phyloP scores from a whole-genome alignment of 192 early-diverging fungal species.

The Borealophlyctis nickersoniae region DNA sequence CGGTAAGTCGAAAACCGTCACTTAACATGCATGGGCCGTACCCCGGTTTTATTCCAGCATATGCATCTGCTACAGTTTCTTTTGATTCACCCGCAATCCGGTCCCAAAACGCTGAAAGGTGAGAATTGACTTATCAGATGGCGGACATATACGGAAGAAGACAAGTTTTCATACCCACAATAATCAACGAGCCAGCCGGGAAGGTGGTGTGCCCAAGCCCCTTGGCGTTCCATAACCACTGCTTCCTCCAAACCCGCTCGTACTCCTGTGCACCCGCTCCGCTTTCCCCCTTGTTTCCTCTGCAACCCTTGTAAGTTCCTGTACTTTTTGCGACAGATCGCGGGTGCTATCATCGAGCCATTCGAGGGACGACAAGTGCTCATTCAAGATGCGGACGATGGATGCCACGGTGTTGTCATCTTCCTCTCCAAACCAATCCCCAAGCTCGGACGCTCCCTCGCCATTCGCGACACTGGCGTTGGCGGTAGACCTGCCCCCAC shows the following conservation, averaged over 20 bases:
- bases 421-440: slow-evolving; percentile 1
- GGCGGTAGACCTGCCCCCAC: slow-evolving; percentile 15
- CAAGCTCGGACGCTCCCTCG: slow-evolving; percentile 25
- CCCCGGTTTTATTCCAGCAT: too few relatives aligned
- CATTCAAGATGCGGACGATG: slow-evolving; percentile 87
- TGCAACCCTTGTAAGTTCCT: slow-evolving; percentile 42
- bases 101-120: too few relatives aligned
- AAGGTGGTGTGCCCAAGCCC: too few relatives aligned
- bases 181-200: too few relatives aligned
- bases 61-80: too few relatives aligned
- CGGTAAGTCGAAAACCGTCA: too few relatives aligned
- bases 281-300: slow-evolving; percentile 29
- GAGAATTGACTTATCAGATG: too few relatives aligned
- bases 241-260: not conserved
- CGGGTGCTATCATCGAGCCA: slow-evolving; percentile 81
- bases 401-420: slow-evolving; percentile 59
- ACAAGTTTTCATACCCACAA: too few relatives aligned
- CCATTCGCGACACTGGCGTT: slow-evolving; percentile 11
- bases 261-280: slow-evolving; percentile 34
- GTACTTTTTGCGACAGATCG: slow-evolving; percentile 55
- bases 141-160: too few relatives aligned
- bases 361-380: slow-evolving; percentile 85
- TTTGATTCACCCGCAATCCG: too few relatives aligned
- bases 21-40: too few relatives aligned
- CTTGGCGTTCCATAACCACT: too few relatives aligned